Base-by-base conservation (phyloP, 768 basidiomycete genomes). In the Leucocoprinus sp. region DNA sequence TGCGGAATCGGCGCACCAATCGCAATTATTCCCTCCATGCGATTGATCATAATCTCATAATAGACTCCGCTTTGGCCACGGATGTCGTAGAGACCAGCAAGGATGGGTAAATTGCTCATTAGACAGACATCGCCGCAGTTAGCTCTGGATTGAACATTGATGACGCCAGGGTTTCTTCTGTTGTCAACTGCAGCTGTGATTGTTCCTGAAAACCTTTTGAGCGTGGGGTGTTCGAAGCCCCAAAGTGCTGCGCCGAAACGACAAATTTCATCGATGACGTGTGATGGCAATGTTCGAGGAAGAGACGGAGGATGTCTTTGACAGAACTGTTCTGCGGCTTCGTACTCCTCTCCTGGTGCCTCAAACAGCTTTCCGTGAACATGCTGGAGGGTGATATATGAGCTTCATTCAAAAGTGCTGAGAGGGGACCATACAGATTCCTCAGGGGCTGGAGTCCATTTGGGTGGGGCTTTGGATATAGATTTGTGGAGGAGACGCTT, bases 401-500 rank as follows among this genome's bases (percentile, higher is more conserved):
- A 37, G 22, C 33, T 27, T 5, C n/a, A 14, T 19, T 27, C 21
- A 26, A 23, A 24, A 22, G 7, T 21, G 29, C 9, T 4, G 38
- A 33, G 27, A 18, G 3, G 11, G n/a, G 21, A 15, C 45, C 64
- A 37, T 52, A 70, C 70, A 1, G 72, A 68, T 14, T 43, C 49
- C 54, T 82, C 82, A 2, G 75, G 71, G 0, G 82, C 80, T 12
- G 82, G 68, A 1, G 73, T 64, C 82, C 82, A 82, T 28, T 59
- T 61, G 4, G 81, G 80, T 4, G 75, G 78, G 17, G 51, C 49
- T 1, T 26, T 38, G 31, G 31, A 37, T n/a, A n/a, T n/a, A n/a
- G n/a, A n/a, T n/a, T n/a, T n/a, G n/a, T n/a, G n/a, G n/a, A n/a
- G n/a, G n/a, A n/a, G n/a, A n/a, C n/a, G n/a, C n/a, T n/a, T n/a